Percentiles rank a stretch among this genome's conserved stretches.
Conservation (phyloP, 202 grass and related monocot species). For the Dendrocalamus latiflorus region DNA sequence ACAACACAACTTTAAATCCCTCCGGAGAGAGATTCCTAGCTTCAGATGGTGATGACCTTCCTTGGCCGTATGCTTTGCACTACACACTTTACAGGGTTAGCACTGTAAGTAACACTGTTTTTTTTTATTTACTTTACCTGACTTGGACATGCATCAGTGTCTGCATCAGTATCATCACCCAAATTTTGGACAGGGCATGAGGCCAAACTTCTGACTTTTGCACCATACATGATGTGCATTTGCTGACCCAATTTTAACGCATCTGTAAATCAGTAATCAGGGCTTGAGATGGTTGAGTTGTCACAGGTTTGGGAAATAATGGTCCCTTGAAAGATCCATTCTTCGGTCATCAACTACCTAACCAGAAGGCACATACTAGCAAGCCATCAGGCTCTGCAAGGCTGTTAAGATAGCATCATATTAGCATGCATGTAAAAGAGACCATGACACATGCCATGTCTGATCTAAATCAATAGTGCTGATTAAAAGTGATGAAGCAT, state of each 20-base stretch:
- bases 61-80: too few relatives aligned
- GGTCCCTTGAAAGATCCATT: background rate
- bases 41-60: background rate
- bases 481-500: background rate
- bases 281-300: background rate
- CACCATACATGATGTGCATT: background rate
- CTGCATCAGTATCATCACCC: background rate
- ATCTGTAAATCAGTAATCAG: background rate
- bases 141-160: background rate
- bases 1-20: background rate
- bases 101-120: too few relatives aligned
- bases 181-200: background rate
- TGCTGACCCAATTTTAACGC: background rate
- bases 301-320: background rate
- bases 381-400: background rate
- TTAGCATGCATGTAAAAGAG: background rate
- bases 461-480: background rate
- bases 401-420: background rate
- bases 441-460: background rate
- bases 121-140: background rate
- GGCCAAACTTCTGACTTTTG: background rate
- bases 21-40: too few relatives aligned
- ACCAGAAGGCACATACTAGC: background rate
- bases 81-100: too few relatives aligned
- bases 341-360: background rate